Evolutionary conservation across 164 flowering plant species (phyloP).

Genomic region (Litsea cubeba): DNA sequence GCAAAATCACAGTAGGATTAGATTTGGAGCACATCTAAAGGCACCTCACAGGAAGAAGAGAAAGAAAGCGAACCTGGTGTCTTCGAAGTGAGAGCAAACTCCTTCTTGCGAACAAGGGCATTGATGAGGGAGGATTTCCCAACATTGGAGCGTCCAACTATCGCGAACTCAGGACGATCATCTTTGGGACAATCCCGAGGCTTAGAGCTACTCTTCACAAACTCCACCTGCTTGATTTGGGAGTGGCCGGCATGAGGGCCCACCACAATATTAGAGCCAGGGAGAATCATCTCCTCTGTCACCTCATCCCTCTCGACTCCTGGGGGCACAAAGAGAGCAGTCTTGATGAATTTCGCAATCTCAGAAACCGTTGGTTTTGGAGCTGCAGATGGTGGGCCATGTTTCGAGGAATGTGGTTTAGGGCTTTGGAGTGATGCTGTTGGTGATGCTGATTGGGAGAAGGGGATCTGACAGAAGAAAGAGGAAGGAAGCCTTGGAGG

Average conservation of each 20-base stretch:
- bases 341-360: conserved; percentile 28
- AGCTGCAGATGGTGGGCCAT: conserved; percentile 23
- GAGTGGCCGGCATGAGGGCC: conserved; percentile 94
- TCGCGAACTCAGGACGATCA: conserved; percentile 77
- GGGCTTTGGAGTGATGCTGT: background rate
- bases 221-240: conserved; percentile 76
- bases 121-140: conserved; percentile 94
- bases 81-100: conserved; percentile 93
- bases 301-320: conserved; percentile 71
- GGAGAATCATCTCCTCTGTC: conserved; percentile 69
- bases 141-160: conserved; percentile 88
- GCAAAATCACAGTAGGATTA: no score
- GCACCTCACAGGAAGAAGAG: background rate
- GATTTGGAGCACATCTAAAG: background rate
- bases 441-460: conserved; percentile 22
- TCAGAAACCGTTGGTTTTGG: conserved; percentile 25
- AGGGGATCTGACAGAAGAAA: conserved; percentile 15
- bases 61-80: conserved; percentile 60
- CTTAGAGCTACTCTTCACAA: conserved; percentile 71
- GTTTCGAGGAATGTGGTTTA: background rate
- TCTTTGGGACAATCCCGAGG: conserved; percentile 80
- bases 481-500: conserved; percentile 6
- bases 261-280: conserved; percentile 83
- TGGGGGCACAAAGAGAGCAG: conserved; percentile 66
- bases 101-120: conserved; percentile 67